phyloP scores from a whole-genome alignment of 768 basidiomycete species.

The Phylloporus rhodoxanthus region DNA sequence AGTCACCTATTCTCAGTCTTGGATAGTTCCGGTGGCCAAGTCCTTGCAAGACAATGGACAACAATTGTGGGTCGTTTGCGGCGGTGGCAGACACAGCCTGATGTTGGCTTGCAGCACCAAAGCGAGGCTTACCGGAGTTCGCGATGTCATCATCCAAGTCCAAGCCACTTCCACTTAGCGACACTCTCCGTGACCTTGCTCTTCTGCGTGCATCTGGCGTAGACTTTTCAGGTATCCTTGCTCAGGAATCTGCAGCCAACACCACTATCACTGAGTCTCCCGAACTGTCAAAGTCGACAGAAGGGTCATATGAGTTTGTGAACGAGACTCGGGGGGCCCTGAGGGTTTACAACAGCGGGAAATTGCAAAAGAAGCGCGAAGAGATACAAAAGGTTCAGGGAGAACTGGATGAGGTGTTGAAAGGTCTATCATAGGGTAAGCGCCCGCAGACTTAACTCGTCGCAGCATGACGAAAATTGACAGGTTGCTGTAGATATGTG shows the following conservation, averaged over 20 bases:
- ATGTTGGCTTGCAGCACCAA: too few species aligned
- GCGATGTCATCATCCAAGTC: slow-evolving; percentile 29
- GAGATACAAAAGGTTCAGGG: slow-evolving; percentile 52
- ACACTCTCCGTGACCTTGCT: slow-evolving; percentile 68
- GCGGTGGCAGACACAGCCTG: background rate
- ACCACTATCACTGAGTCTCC: slow-evolving; percentile 5
- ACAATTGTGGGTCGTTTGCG: background rate
- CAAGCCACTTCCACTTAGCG: slow-evolving; percentile 46
- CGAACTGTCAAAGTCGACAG: slow-evolving; percentile 18
- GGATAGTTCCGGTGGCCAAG: background rate
- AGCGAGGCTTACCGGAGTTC: background rate
- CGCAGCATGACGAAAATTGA: background rate
- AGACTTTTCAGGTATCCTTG: slow-evolving; percentile 32
- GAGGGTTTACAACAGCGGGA: slow-evolving; percentile 36
- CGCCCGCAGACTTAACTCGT: background rate
- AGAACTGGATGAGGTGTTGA: slow-evolving; percentile 47
- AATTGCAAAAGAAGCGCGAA: slow-evolving; percentile 46
- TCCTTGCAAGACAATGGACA: background rate
- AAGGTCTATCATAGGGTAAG: slow-evolving; percentile 29
- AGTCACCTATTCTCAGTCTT: background rate
- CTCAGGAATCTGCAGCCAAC: slow-evolving; percentile 1
- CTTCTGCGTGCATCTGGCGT: slow-evolving; percentile 56
- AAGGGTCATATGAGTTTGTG: slow-evolving; percentile 55
- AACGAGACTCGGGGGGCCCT: slow-evolving; percentile 53
- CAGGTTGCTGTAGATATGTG: background rate